Evolutionary conservation across 2,329 filamentous ascomycete species (phyloP).

Genomic region (Arachnomyces sp.): DNA sequence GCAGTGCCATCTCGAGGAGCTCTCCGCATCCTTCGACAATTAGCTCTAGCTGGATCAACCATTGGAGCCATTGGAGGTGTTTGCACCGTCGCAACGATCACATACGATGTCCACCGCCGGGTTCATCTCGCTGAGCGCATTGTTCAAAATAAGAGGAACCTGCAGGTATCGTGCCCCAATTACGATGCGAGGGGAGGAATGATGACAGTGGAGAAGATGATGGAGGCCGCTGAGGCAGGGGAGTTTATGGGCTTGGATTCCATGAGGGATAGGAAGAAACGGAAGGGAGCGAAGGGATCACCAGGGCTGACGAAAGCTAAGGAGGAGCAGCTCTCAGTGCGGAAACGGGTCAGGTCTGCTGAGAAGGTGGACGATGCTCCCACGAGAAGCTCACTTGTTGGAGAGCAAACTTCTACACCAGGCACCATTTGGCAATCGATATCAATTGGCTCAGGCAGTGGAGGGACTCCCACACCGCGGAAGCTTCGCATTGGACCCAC

Average conservation of each 20-base stretch:
- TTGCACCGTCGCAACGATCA: slow-evolving; percentile 33
- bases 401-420: no score
- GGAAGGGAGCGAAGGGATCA: slow-evolving; percentile 11
- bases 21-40: slow-evolving; percentile 32
- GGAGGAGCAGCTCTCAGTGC: slow-evolving; percentile 1
- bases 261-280: slow-evolving; percentile 21
- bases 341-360: background rate
- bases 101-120: slow-evolving; percentile 35
- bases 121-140: slow-evolving; percentile 34
- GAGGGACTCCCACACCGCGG: no score
- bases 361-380: slow-evolving; percentile 5
- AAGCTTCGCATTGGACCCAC: no score
- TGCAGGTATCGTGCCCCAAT: slow-evolving; percentile 33
- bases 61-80: slow-evolving; percentile 29
- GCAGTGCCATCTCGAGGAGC: slow-evolving; percentile 38
- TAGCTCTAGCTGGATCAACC: slow-evolving; percentile 23
- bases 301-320: slow-evolving; percentile 1
- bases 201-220: slow-evolving; percentile 30
- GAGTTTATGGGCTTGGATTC: slow-evolving; percentile 34
- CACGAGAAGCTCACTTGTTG: background rate
- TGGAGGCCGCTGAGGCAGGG: slow-evolving; percentile 37
- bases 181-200: slow-evolving; percentile 33
- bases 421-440: no score
- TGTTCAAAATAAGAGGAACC: slow-evolving; percentile 35
- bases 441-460: no score